phyloP scores from a whole-genome alignment of 2,329 filamentous ascomycete genomes.

The Zalaria obscura region DNA sequence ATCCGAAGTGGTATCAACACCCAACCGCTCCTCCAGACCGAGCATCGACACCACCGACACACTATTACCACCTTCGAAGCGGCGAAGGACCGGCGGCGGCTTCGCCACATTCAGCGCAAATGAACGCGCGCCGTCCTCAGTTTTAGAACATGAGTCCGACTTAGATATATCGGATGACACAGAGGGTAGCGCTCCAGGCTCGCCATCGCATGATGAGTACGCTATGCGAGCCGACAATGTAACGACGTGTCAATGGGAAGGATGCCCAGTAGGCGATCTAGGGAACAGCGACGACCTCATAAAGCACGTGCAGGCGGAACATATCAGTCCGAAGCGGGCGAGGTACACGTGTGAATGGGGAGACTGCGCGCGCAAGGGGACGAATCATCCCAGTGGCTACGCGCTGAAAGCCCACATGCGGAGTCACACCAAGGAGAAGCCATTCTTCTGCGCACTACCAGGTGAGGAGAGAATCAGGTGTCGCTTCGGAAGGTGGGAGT shows the following conservation, averaged over 20 bases:
- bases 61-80: slow-evolving; percentile 22
- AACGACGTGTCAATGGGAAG: slow-evolving; percentile 36
- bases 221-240: slow-evolving; percentile 28
- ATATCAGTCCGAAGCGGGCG: slow-evolving; percentile 76
- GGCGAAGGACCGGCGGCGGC: slow-evolving; percentile 19
- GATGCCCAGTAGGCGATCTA: slow-evolving; percentile 32
- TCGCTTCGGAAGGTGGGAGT: not conserved
- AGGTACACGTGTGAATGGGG: slow-evolving; percentile 98
- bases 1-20: slow-evolving; percentile 38
- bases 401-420: slow-evolving; percentile 94
- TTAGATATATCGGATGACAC: slow-evolving; percentile 80
- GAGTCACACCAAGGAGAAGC: slow-evolving; percentile 95
- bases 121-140: slow-evolving; percentile 21
- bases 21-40: slow-evolving; percentile 30
- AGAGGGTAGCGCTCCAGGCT: slow-evolving; percentile 57
- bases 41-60: slow-evolving; percentile 25
- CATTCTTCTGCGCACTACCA: slow-evolving; percentile 89
- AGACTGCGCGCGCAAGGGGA: slow-evolving; percentile 75
- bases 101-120: slow-evolving; percentile 8
- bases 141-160: slow-evolving; percentile 19
- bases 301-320: slow-evolving; percentile 59
- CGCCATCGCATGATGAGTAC: slow-evolving; percentile 29
- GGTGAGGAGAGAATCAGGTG: slow-evolving; percentile 39
- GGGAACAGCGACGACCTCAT: slow-evolving; percentile 38
- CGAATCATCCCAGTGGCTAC: slow-evolving; percentile 89